Evolutionary conservation across 352 stramenopile species (phyloP), one percentile per base, ranked within the genome.

Genomic region (Globisporangium okanoganense): DNA sequence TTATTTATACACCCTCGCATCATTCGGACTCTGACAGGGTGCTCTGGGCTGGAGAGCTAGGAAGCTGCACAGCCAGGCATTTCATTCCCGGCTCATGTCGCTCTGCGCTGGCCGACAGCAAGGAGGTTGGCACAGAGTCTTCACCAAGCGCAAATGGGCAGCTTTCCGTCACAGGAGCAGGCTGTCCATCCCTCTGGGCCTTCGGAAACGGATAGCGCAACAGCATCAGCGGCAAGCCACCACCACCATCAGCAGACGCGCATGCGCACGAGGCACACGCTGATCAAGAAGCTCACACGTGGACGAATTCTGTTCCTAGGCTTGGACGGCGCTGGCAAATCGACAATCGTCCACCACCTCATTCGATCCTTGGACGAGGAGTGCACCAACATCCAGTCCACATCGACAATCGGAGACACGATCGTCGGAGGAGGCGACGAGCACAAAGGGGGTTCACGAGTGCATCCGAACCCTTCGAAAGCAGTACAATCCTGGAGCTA

Each of bases 311-410:
- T 88, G 3, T 44, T 87, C 18, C 61, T 88, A n/a, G 79, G 79
- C 13, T 61, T 88, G 3, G 75, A 88, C 43, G 69, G 73, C 25
- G 75, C 76, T 2, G 79, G 79, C n/a, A 88, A 88, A 49, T 81
- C 77, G 35, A 87, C 79, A 9, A 64, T 89, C 7, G 57, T 82
- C 9, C 66, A 79, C 16, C 69, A 87, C 20, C 64, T 89, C 1
- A 61, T 70, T 25, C 60, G 67, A 6, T 27, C 48, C 13, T 12
- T 58, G 31, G 63, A 69, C 0, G 74, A 79, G 9, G 63, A 70
- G 18, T 33, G 56, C 47, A 49, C 29, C 2, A 49, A 58, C 44
- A 18, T 31, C 3, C 24, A 33, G 5, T 54, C 58, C 7, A 54
- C 40, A 20, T 50, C 66, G 8, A 65, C 62, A 31, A 40, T 27